These are phyloP conservation scores for Tranzscheliella williamsii DNA, from an alignment of 1,284 basidiomycete genomes.

Conservation along the genomic window DNA sequence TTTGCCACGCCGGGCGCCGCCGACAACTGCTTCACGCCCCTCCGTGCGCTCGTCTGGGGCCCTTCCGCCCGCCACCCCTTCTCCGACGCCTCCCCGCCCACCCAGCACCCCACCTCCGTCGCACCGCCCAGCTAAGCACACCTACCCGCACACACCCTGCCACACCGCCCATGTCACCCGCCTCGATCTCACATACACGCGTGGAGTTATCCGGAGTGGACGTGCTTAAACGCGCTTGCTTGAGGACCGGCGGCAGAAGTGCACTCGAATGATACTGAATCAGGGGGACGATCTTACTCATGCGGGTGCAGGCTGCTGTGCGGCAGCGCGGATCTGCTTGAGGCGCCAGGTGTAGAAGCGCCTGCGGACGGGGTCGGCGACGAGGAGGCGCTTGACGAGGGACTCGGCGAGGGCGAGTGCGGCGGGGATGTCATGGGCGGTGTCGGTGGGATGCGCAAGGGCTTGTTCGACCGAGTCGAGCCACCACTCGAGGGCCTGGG, in stretches of 20 bases:
- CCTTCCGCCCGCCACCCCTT: neutral
- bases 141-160: too few species aligned
- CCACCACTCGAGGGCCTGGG: constrained; percentile 52
- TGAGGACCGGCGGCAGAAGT: too few species aligned
- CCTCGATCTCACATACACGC: too few species aligned
- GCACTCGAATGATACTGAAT: too few species aligned
- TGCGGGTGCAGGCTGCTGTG: too few species aligned
- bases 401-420: constrained; percentile 10
- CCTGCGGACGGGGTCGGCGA: constrained; percentile 38
- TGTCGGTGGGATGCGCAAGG: too few species aligned
- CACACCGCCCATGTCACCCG: too few species aligned
- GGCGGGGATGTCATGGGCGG: neutral
- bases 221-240: too few species aligned
- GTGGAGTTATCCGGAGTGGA: too few species aligned
- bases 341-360: constrained; percentile 34
- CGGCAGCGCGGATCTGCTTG: constrained; percentile 6
- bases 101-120: too few species aligned
- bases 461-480: constrained; percentile 25
- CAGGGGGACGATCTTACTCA: too few species aligned
- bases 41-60: constrained; percentile 16
- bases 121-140: too few species aligned
- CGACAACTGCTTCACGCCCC: constrained; percentile 14
- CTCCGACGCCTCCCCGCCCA: neutral
- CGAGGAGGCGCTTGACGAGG: constrained; percentile 18
- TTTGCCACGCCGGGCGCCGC: constrained; percentile 7